Percentiles rank a stretch among this genome's conserved stretches.
Conservation (phyloP, 148 eudicot species). For the Agrostemma githago region DNA sequence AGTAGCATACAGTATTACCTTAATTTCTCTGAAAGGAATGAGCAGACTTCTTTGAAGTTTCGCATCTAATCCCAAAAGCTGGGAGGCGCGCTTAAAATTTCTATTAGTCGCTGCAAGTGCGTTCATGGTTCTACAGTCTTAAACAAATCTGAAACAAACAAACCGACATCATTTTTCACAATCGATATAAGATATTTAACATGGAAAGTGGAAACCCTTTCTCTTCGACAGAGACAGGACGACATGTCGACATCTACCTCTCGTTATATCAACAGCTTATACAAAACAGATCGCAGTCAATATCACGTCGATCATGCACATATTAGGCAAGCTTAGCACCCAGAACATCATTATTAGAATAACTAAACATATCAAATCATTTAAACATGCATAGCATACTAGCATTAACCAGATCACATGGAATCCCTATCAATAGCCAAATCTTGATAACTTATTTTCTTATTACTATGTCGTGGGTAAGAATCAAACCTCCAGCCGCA, state of each 20-base stretch:
- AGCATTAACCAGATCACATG: not conserved
- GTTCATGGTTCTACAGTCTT: slow-evolving; percentile 49
- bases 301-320: not conserved
- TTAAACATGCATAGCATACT: slow-evolving; percentile 10
- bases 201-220: not conserved
- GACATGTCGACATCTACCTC: slow-evolving; percentile 6
- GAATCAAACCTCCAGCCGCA: too few relatives aligned
- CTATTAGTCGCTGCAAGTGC: slow-evolving; percentile 97
- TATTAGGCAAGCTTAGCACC: not conserved
- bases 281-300: not conserved
- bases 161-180: not conserved
- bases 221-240: not conserved
- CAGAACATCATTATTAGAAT: not conserved
- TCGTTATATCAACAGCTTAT: not conserved
- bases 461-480: too few relatives aligned
- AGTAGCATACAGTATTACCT: slow-evolving; percentile 37
- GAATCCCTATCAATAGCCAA: not conserved
- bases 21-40: slow-evolving; percentile 95
- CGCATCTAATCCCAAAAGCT: slow-evolving; percentile 76
- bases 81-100: slow-evolving; percentile 79
- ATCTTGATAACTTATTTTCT: too few relatives aligned
- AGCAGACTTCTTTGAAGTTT: slow-evolving; percentile 92
- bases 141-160: slow-evolving; percentile 1
- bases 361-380: not conserved
- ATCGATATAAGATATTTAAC: not conserved